phyloP scores from a whole-genome alignment of 139 green algal genomes.

The Tetradesmus obliquus region DNA sequence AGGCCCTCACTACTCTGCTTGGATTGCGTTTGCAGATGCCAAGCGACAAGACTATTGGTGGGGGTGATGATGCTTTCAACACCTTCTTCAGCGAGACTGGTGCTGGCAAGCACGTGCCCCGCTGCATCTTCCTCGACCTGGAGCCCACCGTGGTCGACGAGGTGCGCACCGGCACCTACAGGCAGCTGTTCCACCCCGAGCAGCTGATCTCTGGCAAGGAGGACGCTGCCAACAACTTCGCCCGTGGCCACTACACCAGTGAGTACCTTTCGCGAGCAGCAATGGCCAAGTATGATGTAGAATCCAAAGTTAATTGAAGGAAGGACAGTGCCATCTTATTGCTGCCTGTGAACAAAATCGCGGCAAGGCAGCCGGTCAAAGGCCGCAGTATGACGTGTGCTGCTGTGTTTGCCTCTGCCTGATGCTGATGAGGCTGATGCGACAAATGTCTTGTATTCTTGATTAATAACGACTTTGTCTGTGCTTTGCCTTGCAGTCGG shows the following conservation, averaged over 20 bases:
- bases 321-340: no score
- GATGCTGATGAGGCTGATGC: background rate
- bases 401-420: background rate
- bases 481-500: slow-evolving; percentile 65
- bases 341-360: background rate
- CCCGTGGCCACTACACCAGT: slow-evolving; percentile 53
- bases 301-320: no score
- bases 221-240: slow-evolving; percentile 74
- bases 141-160: slow-evolving; percentile 98
- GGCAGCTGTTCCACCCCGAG: slow-evolving; percentile 98
- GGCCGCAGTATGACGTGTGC: no score
- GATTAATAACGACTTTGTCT: background rate
- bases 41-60: slow-evolving; percentile 93
- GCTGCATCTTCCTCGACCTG: slow-evolving; percentile 96
- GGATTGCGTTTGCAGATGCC: slow-evolving; percentile 82
- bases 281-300: no score
- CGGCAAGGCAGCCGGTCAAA: background rate
- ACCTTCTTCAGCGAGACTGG: slow-evolving; percentile 98
- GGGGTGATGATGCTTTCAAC: slow-evolving; percentile 94
- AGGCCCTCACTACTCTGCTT: background rate
- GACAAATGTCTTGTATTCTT: background rate
- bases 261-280: background rate
- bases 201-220: slow-evolving; percentile 99
- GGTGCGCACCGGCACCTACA: slow-evolving; percentile 96
- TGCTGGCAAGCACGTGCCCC: slow-evolving; percentile 95